Evolutionary conservation across 257 asterid species (phyloP).

Genomic region (Mitragyna speciosa): DNA sequence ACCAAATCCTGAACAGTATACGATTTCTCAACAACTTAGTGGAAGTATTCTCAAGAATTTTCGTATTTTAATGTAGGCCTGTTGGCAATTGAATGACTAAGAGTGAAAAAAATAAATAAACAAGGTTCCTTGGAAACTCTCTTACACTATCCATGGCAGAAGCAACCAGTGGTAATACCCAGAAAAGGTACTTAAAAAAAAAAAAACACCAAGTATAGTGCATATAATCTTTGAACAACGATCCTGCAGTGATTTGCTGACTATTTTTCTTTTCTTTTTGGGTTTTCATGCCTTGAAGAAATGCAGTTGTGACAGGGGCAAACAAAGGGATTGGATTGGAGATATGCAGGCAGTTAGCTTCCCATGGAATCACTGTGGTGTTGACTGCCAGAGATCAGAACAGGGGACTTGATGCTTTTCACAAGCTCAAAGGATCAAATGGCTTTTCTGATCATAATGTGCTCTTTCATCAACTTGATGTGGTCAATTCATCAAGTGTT

Average conservation of each 20-base stretch:
- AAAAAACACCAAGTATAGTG: constrained; percentile 48
- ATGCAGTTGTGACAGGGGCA: constrained; percentile 51
- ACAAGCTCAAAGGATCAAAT: constrained; percentile 27
- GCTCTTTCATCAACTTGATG: constrained; percentile 52
- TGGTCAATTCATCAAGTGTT: constrained; percentile 32
- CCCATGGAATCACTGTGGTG: constrained; percentile 39
- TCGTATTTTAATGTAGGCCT: no score
- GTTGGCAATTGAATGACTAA: background rate
- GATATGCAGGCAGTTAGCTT: constrained; percentile 45
- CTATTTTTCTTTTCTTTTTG: no score
- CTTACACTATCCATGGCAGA: constrained; percentile 45
- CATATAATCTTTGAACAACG: constrained; percentile 21
- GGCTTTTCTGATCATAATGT: constrained; percentile 20
- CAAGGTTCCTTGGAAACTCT: constrained; percentile 6
- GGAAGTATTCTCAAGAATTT: no score
- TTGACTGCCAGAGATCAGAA: constrained; percentile 45
- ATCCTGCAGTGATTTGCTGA: constrained; percentile 5
- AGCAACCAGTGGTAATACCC: constrained; percentile 50
- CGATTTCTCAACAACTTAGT: no score
- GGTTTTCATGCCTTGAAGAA: constrained; percentile 20
- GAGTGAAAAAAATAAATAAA: no score
- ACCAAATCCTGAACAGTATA: background rate
- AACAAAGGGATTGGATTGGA: constrained; percentile 56
- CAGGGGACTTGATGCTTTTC: constrained; percentile 41
- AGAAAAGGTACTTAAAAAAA: constrained; percentile 27